Percentiles rank a stretch among this genome's conserved stretches.
Conservation (phyloP, 768 basidiomycete species). For the Infundibulicybe gibba region DNA sequence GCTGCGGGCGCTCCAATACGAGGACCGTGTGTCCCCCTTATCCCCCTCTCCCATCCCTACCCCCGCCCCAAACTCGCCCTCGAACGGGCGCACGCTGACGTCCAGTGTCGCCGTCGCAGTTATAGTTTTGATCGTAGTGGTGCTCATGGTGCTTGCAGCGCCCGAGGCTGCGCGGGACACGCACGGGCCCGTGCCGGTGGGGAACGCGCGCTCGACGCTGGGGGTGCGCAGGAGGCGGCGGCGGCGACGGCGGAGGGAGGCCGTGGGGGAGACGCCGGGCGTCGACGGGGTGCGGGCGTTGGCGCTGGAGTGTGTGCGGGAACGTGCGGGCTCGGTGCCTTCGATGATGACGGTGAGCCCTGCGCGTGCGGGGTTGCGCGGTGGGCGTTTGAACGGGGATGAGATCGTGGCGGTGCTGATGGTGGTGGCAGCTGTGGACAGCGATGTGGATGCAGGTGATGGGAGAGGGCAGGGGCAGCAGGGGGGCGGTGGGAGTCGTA, state of each 20-base stretch:
- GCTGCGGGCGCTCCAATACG: too few relatives aligned
- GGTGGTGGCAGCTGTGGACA: neutral
- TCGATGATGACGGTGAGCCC: conserved; percentile 8
- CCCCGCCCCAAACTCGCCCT: too few relatives aligned
- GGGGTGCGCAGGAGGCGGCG: conserved; percentile 29
- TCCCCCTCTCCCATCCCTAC: too few relatives aligned
- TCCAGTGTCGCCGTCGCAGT: too few relatives aligned
- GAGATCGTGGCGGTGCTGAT: conserved; percentile 2
- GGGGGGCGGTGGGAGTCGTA: conserved; percentile 23
- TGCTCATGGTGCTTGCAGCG: too few relatives aligned
- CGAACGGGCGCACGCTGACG: too few relatives aligned
- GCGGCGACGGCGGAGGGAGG: conserved; percentile 24
- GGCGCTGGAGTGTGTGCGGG: conserved; percentile 16
- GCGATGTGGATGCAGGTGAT: neutral
- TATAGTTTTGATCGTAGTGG: too few relatives aligned
- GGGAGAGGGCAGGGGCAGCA: neutral
- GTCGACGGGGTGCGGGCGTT: neutral
- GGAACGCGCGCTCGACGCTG: conserved; percentile 32
- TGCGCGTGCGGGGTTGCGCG: conserved; percentile 1
- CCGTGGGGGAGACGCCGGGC: conserved; percentile 2
- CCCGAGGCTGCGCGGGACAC: too few relatives aligned
- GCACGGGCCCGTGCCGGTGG: conserved; percentile 7
- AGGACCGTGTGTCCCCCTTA: too few relatives aligned
- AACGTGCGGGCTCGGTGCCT: conserved; percentile 7
- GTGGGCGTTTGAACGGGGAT: conserved; percentile 2